Evolutionary conservation across 108 stramenopile species (phyloP).

Genomic region (Nitzschia sp.): DNA sequence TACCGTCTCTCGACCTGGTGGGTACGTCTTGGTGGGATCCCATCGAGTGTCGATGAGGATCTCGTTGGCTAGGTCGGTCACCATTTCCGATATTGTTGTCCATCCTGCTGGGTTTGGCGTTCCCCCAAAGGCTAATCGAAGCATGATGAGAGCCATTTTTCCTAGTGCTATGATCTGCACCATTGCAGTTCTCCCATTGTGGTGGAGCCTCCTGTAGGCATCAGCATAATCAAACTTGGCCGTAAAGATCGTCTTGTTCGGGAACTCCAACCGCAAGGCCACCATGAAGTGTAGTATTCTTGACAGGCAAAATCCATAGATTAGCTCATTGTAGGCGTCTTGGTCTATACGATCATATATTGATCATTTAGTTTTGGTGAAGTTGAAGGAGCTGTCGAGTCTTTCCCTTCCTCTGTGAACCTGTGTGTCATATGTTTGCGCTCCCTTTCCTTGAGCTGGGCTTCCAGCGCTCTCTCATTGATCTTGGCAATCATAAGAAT

Average conservation of each 20-base stretch:
- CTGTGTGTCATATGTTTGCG: too few relatives aligned
- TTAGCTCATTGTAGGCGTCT: neutral
- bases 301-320: neutral
- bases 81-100: neutral
- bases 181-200: too few relatives aligned
- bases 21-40: too few relatives aligned
- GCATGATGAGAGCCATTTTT: neutral
- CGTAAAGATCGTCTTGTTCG: neutral
- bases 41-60: too few relatives aligned
- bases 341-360: neutral
- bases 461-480: too few relatives aligned
- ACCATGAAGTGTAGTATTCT: neutral
- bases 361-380: neutral
- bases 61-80: neutral
- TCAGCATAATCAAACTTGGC: slow-evolving; percentile 3
- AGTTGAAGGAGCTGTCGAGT: neutral
- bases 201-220: neutral
- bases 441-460: too few relatives aligned
- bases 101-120: neutral
- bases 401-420: too few relatives aligned
- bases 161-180: neutral
- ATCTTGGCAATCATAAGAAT: too few relatives aligned
- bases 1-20: too few relatives aligned
- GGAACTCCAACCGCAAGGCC: neutral
- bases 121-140: neutral